These are phyloP conservation scores for Phellopilus nigrolimitatus DNA, from an alignment of 1,284 basidiomycete genomes.

Conservation along the genomic window DNA sequence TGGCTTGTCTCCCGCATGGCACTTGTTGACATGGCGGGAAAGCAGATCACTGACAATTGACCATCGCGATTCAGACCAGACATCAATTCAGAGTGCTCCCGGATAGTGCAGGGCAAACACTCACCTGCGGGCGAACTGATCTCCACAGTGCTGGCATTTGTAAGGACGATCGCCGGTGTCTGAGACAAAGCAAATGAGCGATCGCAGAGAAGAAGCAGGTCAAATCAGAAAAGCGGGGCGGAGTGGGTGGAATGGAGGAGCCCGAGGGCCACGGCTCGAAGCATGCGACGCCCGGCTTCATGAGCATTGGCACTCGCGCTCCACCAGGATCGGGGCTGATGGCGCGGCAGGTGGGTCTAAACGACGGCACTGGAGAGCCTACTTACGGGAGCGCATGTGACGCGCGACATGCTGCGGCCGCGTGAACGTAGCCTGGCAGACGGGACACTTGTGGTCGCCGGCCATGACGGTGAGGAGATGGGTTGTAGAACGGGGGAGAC, in stretches of 20 bases:
- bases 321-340: no score
- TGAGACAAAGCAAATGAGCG: conserved; percentile 30
- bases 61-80: conserved; percentile 1
- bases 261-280: no score
- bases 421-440: conserved; percentile 85
- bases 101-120: conserved; percentile 23
- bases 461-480: conserved; percentile 39
- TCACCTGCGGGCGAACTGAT: conserved; percentile 84
- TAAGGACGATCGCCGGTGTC: conserved; percentile 92
- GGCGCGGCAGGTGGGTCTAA: conserved; percentile 13
- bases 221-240: conserved; percentile 20
- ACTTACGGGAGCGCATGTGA: conserved; percentile 85
- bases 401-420: conserved; percentile 86
- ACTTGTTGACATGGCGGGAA: conserved; percentile 86
- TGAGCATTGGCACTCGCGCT: no score
- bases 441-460: conserved; percentile 71
- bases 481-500: neutral
- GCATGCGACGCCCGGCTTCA: no score
- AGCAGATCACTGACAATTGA: conserved; percentile 63
- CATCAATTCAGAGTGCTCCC: conserved; percentile 10
- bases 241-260: conserved; percentile 18
- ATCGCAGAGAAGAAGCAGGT: conserved; percentile 18
- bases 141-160: conserved; percentile 84
- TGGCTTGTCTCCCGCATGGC: conserved; percentile 73
- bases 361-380: conserved; percentile 3